A percentile compares a stretch with the other conserved stretches of the same genome.
These are phyloP conservation scores for Phytophthora agathidicida DNA, from an alignment of 352 stramenopile genomes.

Conservation along the genomic window DNA sequence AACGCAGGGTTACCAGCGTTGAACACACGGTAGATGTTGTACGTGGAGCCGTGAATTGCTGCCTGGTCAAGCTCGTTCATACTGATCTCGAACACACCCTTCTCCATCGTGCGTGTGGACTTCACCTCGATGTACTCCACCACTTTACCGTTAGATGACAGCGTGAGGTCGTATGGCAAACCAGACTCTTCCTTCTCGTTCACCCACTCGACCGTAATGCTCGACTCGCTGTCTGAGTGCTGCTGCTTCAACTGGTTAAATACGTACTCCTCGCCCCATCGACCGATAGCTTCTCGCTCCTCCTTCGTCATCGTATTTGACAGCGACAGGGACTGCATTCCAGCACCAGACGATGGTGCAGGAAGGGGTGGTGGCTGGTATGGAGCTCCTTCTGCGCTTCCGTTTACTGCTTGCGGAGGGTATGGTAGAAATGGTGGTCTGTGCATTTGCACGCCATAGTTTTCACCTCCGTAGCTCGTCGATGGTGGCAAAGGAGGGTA, in stretches of 20 bases:
- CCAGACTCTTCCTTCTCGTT: conserved; percentile 84
- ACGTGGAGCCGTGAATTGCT: conserved; percentile 74
- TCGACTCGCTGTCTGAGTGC: conserved; percentile 43
- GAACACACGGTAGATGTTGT: conserved; percentile 88
- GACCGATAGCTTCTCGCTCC: conserved; percentile 77
- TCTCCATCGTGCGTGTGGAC: conserved; percentile 87
- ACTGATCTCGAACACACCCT: conserved; percentile 88
- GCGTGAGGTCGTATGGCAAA: conserved; percentile 79
- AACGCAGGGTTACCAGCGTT: conserved; percentile 73
- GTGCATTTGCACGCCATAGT: conserved; percentile 21
- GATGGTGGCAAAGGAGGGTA: conserved; percentile 15
- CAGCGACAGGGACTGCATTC: conserved; percentile 27
- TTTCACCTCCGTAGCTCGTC: conserved; percentile 8
- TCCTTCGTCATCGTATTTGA: conserved; percentile 76
- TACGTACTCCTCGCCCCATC: conserved; percentile 85
- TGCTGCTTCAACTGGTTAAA: conserved; percentile 69
- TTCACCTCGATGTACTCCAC: conserved; percentile 90
- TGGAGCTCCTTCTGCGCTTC: conserved; percentile 11
- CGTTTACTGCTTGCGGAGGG: conserved; percentile 3
- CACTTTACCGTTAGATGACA: conserved; percentile 53
- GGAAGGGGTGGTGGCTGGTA: conserved; percentile 14
- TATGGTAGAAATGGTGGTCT: conserved; percentile 17
- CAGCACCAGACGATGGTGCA: conserved; percentile 9
- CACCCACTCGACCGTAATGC: conserved; percentile 69
- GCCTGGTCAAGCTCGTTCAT: conserved; percentile 90